Evolutionary conservation across 75 land plant genomes (phyloP), one percentile per base, ranked within the genome.

Genomic region (Ceratopteris richardii): DNA sequence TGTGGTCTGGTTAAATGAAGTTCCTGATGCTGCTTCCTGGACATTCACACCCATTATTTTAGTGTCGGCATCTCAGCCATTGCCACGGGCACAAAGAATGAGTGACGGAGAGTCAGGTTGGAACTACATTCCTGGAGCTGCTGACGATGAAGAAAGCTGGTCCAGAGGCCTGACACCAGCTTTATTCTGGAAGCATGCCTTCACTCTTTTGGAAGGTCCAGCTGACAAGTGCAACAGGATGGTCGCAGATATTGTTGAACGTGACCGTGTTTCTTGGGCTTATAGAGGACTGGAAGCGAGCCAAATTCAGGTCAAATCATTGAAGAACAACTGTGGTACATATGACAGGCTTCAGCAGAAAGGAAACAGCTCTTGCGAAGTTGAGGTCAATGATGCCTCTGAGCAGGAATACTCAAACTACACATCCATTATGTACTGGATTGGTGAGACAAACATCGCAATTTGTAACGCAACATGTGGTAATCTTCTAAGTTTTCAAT

Each of bases 101-200:
- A 72, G 66, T 58, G 86, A 76, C 56, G 77, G 82, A 13, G 92
- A 80, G 52, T 80, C 68, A 55, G 87, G 96, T 47, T 95, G 99
- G 99, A 80, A 73, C 51, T 95, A 95, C 27, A 94, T 94, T 44
- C 64, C 98, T 29, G 99, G 99, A 61, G 96, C 99, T 17, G 99
- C 86, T 50, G 99, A 95, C 67, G 99, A 95, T 63, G 99, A 95
- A 76, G 99, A 95, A 57, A 90, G 97, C 53, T 95, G 99, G 99
- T 88, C 99, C 21, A 60, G 86, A 44, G 99, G 92, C 12, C 72
- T 95, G 51, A 58, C 86, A 24, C 92, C 99, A 29, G 23, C 48
- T 6, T 72, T 95, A 17, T 95, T 95, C 52, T 95, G 99, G 99
- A 80, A 78, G 44, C 62, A 95, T 72, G 76, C 73, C 2, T 62